Base-by-base conservation (phyloP, 1,284 basidiomycete genomes). In the Sparassis latifolia region DNA sequence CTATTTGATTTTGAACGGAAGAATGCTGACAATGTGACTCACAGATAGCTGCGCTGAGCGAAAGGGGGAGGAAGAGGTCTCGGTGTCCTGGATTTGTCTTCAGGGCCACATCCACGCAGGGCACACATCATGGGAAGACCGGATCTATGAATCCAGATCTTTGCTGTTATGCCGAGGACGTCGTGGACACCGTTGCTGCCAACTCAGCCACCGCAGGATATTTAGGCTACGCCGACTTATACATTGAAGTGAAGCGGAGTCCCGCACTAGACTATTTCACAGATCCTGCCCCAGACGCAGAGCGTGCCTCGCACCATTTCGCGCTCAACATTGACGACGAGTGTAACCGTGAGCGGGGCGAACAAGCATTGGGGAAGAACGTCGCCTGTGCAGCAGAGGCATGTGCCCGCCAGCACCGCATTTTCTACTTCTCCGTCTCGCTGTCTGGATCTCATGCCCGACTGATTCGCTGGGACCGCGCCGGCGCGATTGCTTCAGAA, bases 391-490 rank as follows among this genome's bases (percentile, higher is more conserved):
- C 49, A 1, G 33, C 38, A 0, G 45, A 53, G 33, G 35, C 50
- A 6, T 45, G 32, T n/a, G 42, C 20, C 20, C 20, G 20, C 20
- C 20, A 20, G 20, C 20, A 20, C 20, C 39, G 2, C 42, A 3
- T 5, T 3, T 52, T 35, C 43, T 49, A 37, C 44, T 52, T 47
- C 48, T 53, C 54, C 1, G 31, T 55, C 20, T 45, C 38, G 3
- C 5, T 55, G 5, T 40, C 35, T 20, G 47, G 49, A 2, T 12
- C 27, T 4, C 10, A 1, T 5, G 47, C 47, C 27, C 54, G 54
- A 2, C 12, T 55, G 5, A 20, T 51, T 9, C 50, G 50, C 28
- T 52, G 52, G 51, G 52, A 55, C 31, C 49, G 52, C 6, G 41
- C 52, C 2, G 54, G 54, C 5, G 43, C 20, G 20, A 20, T 20